Evolutionary conservation across 2,329 filamentous ascomycete species (phyloP).

Genomic region (Verticillium longisporum): DNA sequence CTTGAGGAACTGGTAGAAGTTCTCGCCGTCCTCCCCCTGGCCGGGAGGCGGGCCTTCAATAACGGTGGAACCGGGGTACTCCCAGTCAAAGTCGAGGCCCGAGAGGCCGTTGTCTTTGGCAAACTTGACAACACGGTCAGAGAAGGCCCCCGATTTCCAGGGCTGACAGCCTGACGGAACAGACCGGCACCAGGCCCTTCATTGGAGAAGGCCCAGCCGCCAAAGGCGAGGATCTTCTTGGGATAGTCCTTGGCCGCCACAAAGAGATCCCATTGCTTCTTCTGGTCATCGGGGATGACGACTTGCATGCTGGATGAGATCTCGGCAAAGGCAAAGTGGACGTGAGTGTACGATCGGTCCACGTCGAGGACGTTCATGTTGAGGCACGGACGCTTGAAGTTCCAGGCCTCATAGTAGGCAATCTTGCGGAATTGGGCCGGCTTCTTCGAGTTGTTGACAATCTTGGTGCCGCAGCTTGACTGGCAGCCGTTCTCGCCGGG

Average conservation of each 20-base stretch:
- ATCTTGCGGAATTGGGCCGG: constrained; percentile 7
- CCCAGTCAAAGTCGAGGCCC: constrained; percentile 36
- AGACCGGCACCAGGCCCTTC: background rate
- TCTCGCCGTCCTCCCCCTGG: background rate
- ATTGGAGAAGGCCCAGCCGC: background rate
- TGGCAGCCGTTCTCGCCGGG: constrained; percentile 19
- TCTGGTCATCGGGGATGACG: constrained; percentile 3
- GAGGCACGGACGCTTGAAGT: constrained; percentile 21
- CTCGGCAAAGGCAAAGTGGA: constrained; percentile 28
- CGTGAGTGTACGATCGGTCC: constrained; percentile 17
- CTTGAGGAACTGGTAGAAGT: constrained; percentile 16
- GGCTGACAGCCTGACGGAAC: background rate
- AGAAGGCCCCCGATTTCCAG: background rate
- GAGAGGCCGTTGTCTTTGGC: constrained; percentile 21
- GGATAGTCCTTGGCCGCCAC: constrained; percentile 12
- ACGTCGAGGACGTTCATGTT: constrained; percentile 18
- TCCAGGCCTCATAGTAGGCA: constrained; percentile 28
- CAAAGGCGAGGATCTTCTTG: background rate
- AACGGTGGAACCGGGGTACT: constrained; percentile 26
- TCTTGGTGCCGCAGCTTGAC: constrained; percentile 24
- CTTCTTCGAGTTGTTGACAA: constrained; percentile 14
- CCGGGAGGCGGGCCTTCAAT: constrained; percentile 10
- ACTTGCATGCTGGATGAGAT: constrained; percentile 15
- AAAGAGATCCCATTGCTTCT: constrained; percentile 21
- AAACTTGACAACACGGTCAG: background rate